Evolutionary conservation across 345 rosid species (phyloP), one percentile per base, ranked within the genome.

Genomic region (Erysimum cheiranthoides): DNA sequence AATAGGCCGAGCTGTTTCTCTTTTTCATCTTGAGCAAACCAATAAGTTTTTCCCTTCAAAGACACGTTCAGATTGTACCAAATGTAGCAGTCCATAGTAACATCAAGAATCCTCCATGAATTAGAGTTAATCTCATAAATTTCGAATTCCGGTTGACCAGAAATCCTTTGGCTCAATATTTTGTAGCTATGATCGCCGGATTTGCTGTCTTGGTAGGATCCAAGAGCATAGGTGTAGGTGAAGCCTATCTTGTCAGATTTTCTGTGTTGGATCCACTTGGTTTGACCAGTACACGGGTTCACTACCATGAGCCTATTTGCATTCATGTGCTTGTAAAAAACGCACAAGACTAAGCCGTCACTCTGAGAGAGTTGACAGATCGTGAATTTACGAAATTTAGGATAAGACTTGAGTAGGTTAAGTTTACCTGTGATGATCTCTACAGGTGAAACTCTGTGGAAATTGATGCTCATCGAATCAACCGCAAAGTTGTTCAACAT

Each of bases 271-370:
- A 66, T 49, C 71, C 58, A 50, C 59, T 3, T 66, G 7, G 45
- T 66, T 50, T 66, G 45, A 66, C 45, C 46, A 18, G 32, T 66
- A 11, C 18, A 66, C 1, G 34, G 70, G 34, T 66, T 66, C 59
- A 12, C 34, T 3, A 66, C 45, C 59, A 66, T 18, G n/a, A 45
- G 10, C 10, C 21, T 35, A 2, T 9, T 3, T 10, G 0, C 0
- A 6, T 3, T 14, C 11, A 0, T 3, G 60, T 57, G 13, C 14
- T 21, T 36, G 28, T 21, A 21, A 21, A 21, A 21, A 21, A 16
- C 6, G 27, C 62, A 35, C 27, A 62, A 62, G 36, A 62, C 27
- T 18, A 62, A 42, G 51, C 67, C 67, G 0, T 61, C 38, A 16
- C 40, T n/a, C 12, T 53, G 39, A 38, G 6, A 68, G 4, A 3